A percentile compares a stretch with the other conserved stretches of the same genome.
phyloP scores from a whole-genome alignment of 208 protist genomes.

The Trypanosoma mega region DNA sequence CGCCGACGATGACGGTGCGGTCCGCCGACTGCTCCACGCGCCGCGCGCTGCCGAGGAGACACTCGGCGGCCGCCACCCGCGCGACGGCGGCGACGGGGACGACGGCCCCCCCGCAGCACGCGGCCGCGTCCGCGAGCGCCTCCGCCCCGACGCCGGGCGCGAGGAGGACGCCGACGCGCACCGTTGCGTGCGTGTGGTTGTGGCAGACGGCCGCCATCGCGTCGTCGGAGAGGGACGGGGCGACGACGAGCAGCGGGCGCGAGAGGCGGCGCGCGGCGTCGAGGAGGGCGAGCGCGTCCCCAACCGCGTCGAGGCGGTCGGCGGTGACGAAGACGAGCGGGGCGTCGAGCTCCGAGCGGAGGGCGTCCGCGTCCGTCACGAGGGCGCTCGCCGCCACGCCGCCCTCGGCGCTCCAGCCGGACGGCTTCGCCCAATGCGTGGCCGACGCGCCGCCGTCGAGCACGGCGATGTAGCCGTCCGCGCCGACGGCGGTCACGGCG shows the following conservation, averaged over 20 bases:
- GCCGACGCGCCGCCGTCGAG: conserved; percentile 96
- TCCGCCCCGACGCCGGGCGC: conserved; percentile 97
- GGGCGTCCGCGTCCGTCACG: conserved; percentile 94
- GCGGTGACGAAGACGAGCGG: conserved; percentile 91
- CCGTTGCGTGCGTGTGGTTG: conserved; percentile 97
- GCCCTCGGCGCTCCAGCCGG: conserved; percentile 97
- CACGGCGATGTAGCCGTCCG: conserved; percentile 99
- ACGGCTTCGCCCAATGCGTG: conserved; percentile 96
- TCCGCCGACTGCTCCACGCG: conserved; percentile 94
- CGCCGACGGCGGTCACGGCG: conserved; percentile 98
- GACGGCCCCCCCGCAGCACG: conserved; percentile 95
- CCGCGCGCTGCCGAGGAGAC: conserved; percentile 59
- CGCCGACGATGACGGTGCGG: conserved; percentile 95
- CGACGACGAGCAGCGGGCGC: conserved; percentile 75
- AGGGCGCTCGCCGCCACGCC: conserved; percentile 99
- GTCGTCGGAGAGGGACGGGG: conserved; percentile 58
- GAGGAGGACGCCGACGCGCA: conserved; percentile 88
- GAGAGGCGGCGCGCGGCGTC: conserved; percentile 46
- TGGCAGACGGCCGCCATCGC: conserved; percentile 82
- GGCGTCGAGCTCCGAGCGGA: conserved; percentile 94
- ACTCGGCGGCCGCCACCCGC: conserved; percentile 58
- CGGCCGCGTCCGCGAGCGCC: conserved; percentile 98
- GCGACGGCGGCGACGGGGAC: conserved; percentile 82
- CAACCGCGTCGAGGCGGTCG: conserved; percentile 53
- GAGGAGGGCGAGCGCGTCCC: conserved; percentile 69